phyloP scores from a whole-genome alignment of 768 basidiomycete genomes.

The Strobilomyces dryophilus region DNA sequence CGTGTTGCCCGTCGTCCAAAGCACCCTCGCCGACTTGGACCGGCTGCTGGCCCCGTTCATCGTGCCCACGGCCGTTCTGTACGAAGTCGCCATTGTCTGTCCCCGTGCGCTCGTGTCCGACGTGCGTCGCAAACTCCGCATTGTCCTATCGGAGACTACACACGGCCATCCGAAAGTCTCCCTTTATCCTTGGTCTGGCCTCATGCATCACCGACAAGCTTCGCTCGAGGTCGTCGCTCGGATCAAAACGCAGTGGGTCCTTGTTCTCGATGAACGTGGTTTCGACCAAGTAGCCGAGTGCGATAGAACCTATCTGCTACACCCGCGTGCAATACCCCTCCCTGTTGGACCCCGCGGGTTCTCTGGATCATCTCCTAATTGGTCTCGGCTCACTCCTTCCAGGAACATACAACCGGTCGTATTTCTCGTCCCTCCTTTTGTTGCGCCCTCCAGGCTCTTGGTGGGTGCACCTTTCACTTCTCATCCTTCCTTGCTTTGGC shows the following conservation, averaged over 20 bases:
- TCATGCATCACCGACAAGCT: constrained; percentile 21
- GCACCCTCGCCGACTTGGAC: constrained; percentile 33
- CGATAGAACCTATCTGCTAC: constrained; percentile 38
- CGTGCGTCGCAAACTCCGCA: constrained; percentile 35
- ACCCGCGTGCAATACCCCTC: constrained; percentile 33
- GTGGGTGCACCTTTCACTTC: constrained; percentile 14
- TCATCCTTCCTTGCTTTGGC: constrained; percentile 22
- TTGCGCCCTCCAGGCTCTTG: constrained; percentile 36
- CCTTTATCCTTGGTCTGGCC: constrained; percentile 30
- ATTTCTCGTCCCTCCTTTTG: constrained; percentile 61
- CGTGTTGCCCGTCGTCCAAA: constrained; percentile 43
- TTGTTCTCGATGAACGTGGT: constrained; percentile 49
- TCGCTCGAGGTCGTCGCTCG: constrained; percentile 36
- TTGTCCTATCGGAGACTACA: constrained; percentile 26
- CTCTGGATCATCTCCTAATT: constrained; percentile 18
- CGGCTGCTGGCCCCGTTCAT: constrained; percentile 39
- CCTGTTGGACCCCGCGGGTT: constrained; percentile 43
- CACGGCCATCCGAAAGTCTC: constrained; percentile 41
- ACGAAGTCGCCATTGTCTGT: constrained; percentile 47
- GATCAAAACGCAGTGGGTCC: constrained; percentile 44
- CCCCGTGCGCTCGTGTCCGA: constrained; percentile 35
- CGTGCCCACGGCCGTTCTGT: constrained; percentile 30
- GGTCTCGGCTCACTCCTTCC: constrained; percentile 32
- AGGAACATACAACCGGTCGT: constrained; percentile 35
- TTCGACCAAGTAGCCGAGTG: constrained; percentile 32